Evolutionary conservation across 371 early-diverging fungal genomes (phyloP), one percentile per base, ranked within the genome.

Genomic region (Mucor saturninus): DNA sequence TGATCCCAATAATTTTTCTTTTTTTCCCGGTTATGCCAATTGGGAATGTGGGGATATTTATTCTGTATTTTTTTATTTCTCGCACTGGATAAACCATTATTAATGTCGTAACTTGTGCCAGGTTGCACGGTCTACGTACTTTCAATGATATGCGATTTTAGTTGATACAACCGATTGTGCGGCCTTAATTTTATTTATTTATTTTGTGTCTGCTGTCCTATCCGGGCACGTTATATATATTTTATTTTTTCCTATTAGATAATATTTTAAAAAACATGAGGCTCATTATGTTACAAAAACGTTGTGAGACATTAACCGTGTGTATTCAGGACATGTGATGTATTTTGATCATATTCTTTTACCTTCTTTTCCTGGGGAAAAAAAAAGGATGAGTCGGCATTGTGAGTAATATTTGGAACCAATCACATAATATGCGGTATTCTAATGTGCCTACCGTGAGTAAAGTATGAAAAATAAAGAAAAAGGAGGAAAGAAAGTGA

Each of bases 401-500:
- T 30, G 39, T 56, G 51, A 57, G 43, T 63, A 50, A 60, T 49
- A 39, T 56, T 21, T 43, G 51, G 64, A 51, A 63, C 64, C 64
- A 63, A 63, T 63, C 56, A 48, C 31, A 43, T 31, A 31, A 2
- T 28, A 31, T n/a, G 39, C 64, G 56, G 64, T 9, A 32, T 39
- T 63, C 51, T 11, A 63, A 63, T 58, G 38, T 32, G 8, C 31
- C 28, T 32, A 56, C 62, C 62, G 62, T 62, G 62, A 62, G 62
- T 62, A 62, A 62, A 62, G 46, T 46, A 46, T 21, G 8, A 26
- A 42, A 46, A 46, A 21, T 46, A 8, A 21, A 15, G 15, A 8
- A 46, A 9, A 26, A 21, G 50, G 26, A 54, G 9, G 28, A 45
- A 54, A 54, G 43, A 28, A 38, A 31, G 21, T 2, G 8, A 15